Conservation (phyloP, 2,329 filamentous ascomycete genomes). For the Lecanicillium sp. region DNA sequence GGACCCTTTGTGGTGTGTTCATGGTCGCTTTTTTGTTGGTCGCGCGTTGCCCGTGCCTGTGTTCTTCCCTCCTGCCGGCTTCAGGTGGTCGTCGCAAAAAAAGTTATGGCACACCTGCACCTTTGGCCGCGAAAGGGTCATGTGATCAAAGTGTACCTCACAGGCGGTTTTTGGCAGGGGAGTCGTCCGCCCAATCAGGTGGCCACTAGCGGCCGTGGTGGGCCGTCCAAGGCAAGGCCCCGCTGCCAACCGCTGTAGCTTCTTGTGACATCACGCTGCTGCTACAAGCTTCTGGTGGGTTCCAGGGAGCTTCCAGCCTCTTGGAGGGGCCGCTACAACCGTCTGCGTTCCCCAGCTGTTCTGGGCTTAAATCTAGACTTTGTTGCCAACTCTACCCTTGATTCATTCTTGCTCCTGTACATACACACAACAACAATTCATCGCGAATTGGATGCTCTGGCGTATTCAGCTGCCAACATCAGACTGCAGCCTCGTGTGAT, state of each 20-base stretch:
- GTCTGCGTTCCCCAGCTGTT: slow-evolving; percentile 10
- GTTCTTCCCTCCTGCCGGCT: not conserved
- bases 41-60: not conserved
- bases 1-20: slow-evolving; percentile 8
- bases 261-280: slow-evolving; percentile 17
- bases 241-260: slow-evolving; percentile 10
- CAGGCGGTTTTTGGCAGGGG: not conserved
- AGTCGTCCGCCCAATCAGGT: slow-evolving; percentile 3
- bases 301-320: slow-evolving; percentile 21
- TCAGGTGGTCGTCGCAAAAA: too few relatives aligned
- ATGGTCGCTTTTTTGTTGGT: slow-evolving; percentile 4
- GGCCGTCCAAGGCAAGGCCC: slow-evolving; percentile 3
- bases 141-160: slow-evolving; percentile 1
- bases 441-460: not conserved
- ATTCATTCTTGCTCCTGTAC: not conserved
- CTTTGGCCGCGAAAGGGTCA: not conserved
- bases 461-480: slow-evolving; percentile 1
- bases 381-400: not conserved
- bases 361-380: slow-evolving; percentile 9
- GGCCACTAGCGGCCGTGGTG: slow-evolving; percentile 1
- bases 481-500: slow-evolving; percentile 4
- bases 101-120: too few relatives aligned
- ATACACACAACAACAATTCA: slow-evolving; percentile 3
- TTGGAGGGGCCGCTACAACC: slow-evolving; percentile 15
- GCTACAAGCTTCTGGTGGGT: slow-evolving; percentile 18